A percentile compares a stretch with the other conserved stretches of the same genome.
Evolutionary conservation across 768 basidiomycete genomes (phyloP).

Genomic region (Mycena latifolia): DNA sequence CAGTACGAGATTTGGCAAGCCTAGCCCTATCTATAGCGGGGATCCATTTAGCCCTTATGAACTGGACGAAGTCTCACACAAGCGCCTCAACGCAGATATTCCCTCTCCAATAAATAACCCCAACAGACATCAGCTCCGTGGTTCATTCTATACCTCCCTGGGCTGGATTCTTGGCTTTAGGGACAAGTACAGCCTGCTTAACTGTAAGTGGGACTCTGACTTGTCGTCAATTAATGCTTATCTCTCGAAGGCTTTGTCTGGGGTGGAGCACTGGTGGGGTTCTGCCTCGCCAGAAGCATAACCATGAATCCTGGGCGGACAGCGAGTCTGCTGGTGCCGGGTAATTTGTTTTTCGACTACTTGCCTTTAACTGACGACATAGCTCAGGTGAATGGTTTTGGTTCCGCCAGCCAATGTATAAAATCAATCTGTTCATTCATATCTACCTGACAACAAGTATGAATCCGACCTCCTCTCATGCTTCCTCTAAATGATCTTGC

Average conservation of each 20-base stretch:
- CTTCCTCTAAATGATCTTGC: neutral
- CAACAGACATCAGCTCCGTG: neutral
- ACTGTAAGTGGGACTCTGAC: slow-evolving; percentile 31
- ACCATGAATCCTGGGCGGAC: slow-evolving; percentile 34
- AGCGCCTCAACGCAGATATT: neutral
- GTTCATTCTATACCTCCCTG: slow-evolving; percentile 37
- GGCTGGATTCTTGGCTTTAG: slow-evolving; percentile 43
- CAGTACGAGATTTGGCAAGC: too few species aligned
- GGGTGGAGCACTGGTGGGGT: slow-evolving; percentile 44
- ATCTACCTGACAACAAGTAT: slow-evolving; percentile 42
- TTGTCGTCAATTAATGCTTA: neutral
- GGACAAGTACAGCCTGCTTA: slow-evolving; percentile 39
- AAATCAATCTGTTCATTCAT: slow-evolving; percentile 40
- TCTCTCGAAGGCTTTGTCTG: slow-evolving; percentile 36
- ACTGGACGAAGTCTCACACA: too few species aligned
- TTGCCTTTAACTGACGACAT: too few species aligned
- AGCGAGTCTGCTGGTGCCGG: slow-evolving; percentile 6
- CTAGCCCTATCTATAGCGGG: too few species aligned
- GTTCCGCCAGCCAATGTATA: slow-evolving; percentile 38
- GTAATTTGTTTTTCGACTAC: too few species aligned
- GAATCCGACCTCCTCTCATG: slow-evolving; percentile 5
- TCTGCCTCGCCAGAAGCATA: slow-evolving; percentile 38
- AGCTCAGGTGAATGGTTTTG: slow-evolving; percentile 43
- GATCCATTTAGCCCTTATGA: too few species aligned
- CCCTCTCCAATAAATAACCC: neutral